Percentiles rank a stretch among this genome's conserved stretches.
These are phyloP conservation scores for Pascua guehoae DNA, from an alignment of 1,284 basidiomycete genomes.

Conservation along the genomic window DNA sequence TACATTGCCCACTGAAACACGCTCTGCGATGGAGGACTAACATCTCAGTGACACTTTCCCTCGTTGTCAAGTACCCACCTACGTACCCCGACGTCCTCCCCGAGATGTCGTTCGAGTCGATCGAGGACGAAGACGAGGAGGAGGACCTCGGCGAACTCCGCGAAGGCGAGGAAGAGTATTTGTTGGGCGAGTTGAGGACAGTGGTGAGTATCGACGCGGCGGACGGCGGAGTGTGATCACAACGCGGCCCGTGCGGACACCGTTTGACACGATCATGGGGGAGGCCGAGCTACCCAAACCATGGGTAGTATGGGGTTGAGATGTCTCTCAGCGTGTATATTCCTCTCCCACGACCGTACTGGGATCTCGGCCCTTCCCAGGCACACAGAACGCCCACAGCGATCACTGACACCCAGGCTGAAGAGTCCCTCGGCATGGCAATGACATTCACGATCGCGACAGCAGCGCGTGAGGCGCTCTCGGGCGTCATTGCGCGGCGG, in stretches of 20 bases:
- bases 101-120: constrained; percentile 62
- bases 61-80: constrained; percentile 67
- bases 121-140: constrained; percentile 48
- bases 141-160: constrained; percentile 53
- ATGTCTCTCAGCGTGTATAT: not conserved
- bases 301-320: not conserved
- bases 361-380: not conserved
- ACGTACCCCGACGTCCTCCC: constrained; percentile 75
- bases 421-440: constrained; percentile 90
- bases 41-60: constrained; percentile 64
- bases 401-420: constrained; percentile 57
- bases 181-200: constrained; percentile 61
- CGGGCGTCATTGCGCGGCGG: constrained; percentile 61
- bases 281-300: too few species aligned
- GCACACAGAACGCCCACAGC: not conserved
- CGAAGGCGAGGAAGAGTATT: constrained; percentile 56
- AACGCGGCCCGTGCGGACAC: too few species aligned
- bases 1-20: not conserved
- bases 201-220: constrained; percentile 56
- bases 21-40: too few species aligned
- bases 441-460: constrained; percentile 96
- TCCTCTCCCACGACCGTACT: not conserved
- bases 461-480: constrained; percentile 75
- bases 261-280: too few species aligned
- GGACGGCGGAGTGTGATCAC: too few species aligned